A percentile compares a stretch with the other conserved stretches of the same genome.
phyloP scores from a whole-genome alignment of 2,329 filamentous ascomycete genomes.

The Diaporthe capsici region DNA sequence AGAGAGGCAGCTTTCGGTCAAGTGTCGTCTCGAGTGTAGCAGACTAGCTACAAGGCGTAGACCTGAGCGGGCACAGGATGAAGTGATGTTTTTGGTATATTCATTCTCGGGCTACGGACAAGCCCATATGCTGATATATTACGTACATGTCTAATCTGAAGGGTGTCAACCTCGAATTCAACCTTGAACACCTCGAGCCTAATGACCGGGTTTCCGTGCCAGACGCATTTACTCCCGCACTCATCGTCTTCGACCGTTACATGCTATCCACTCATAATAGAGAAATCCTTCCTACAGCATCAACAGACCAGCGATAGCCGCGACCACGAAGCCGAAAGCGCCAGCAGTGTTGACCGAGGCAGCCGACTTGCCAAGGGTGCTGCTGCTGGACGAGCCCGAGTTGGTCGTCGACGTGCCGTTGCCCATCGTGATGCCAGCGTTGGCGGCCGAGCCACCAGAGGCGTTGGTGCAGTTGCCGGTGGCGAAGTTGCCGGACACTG shows the following conservation, averaged over 20 bases:
- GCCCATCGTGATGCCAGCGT: constrained; percentile 30
- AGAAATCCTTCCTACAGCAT: constrained; percentile 21
- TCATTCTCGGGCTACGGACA: constrained; percentile 19
- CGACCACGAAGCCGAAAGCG: constrained; percentile 29
- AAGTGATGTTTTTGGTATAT: neutral
- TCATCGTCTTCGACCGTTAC: neutral
- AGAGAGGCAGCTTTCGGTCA: neutral
- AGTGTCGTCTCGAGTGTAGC: neutral
- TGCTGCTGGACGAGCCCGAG: constrained; percentile 4
- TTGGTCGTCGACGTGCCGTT: constrained; percentile 17
- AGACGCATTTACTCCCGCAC: constrained; percentile 5
- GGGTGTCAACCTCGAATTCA: neutral
- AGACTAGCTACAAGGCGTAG: neutral
- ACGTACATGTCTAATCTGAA: constrained; percentile 24
- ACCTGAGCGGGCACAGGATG: too few relatives aligned
- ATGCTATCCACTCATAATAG: neutral
- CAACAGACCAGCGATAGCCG: constrained; percentile 31
- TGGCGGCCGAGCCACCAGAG: constrained; percentile 26
- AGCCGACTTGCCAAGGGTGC: constrained; percentile 19
- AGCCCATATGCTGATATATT: constrained; percentile 17
- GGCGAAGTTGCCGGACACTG: constrained; percentile 47
- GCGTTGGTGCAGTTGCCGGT: constrained; percentile 50
- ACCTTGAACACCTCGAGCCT: neutral
- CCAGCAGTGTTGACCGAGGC: constrained; percentile 26
- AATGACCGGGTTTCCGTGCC: neutral